A percentile compares a stretch with the other conserved stretches of the same genome.
phyloP scores from a whole-genome alignment of 208 protist species.

The Plasmodiophora brassicae region DNA sequence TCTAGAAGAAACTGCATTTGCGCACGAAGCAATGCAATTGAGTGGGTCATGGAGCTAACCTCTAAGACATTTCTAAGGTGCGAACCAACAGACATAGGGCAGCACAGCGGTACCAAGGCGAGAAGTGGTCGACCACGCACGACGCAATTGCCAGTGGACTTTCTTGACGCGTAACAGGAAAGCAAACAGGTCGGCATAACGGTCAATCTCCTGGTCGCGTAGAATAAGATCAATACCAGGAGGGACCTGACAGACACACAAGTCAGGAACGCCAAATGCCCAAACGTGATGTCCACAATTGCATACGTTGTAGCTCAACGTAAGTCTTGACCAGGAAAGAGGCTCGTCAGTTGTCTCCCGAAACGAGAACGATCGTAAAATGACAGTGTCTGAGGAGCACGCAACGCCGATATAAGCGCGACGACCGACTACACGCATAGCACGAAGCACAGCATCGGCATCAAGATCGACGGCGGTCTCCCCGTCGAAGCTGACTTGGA shows the following conservation, averaged over 20 bases:
- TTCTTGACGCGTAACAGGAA: constrained; percentile 8
- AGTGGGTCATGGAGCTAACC: neutral
- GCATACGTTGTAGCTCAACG: neutral
- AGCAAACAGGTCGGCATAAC: neutral
- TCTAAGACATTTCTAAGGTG: neutral
- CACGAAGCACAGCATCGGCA: no score
- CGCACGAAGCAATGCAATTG: neutral
- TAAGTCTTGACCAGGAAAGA: neutral
- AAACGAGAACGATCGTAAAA: neutral
- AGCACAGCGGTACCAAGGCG: neutral
- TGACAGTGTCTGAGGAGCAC: no score
- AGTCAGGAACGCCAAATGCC: neutral
- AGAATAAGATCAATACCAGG: neutral
- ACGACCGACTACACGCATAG: no score
- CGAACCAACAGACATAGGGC: neutral
- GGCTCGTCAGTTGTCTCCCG: neutral
- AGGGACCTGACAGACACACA: neutral
- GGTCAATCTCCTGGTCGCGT: neutral
- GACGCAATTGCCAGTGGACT: neutral
- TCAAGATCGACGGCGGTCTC: no score
- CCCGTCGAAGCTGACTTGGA: no score
- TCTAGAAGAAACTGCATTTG: constrained; percentile 20
- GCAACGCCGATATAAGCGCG: no score
- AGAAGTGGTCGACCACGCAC: neutral
- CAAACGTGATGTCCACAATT: neutral